Evolutionary conservation across 352 stramenopile species (phyloP), one percentile per base, ranked within the genome.

Genomic region (Phytophthora sp.): DNA sequence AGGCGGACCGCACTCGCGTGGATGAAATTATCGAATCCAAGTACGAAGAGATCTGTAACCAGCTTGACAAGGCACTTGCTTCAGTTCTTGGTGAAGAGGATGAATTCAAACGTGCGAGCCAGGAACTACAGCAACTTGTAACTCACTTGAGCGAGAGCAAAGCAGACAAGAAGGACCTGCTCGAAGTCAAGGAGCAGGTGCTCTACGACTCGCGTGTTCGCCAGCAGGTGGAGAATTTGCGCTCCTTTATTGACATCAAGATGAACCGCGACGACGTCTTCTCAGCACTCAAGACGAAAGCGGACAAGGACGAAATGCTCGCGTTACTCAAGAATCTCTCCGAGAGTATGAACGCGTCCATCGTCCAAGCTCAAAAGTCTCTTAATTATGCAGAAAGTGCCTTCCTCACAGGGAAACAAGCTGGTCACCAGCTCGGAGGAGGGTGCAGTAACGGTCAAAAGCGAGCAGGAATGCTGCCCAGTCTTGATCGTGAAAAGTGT

Each of bases 1-100:
- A 95, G 55, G 87, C 86, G 0, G 87, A 96, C 50, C 73, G 80
- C 18, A 86, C 85, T 18, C 89, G 91, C 16, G 80, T 97, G 57
- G 88, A 97, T 64, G 83, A 94, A 56, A 84, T 92, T 24, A 95
- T 97, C 35, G 90, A 97, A 66, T 80, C 79, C 46, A 96, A 96
- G 66, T 97, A 97, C 73, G 89, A 96, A 63, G 88, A 96, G 71
- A 97, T 97, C 42, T 96, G 93, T 61, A 94, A 96, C 64, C 90
- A 97, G 51, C 67, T 97, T 13, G 89, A 97, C 65, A 94, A 93
- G 63, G 90, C 90, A 9, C 71, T 97, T 5, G 84, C 85, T 7
- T 88, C 84, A 0, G 88, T 95, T 11, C 79, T 96, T 47, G 85
- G 87, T 27, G 90, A 97, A 33, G 90, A 97, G 38, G 86, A 95